phyloP scores from a whole-genome alignment of 2,329 filamentous ascomycete species.

The Pyricularia sp. region DNA sequence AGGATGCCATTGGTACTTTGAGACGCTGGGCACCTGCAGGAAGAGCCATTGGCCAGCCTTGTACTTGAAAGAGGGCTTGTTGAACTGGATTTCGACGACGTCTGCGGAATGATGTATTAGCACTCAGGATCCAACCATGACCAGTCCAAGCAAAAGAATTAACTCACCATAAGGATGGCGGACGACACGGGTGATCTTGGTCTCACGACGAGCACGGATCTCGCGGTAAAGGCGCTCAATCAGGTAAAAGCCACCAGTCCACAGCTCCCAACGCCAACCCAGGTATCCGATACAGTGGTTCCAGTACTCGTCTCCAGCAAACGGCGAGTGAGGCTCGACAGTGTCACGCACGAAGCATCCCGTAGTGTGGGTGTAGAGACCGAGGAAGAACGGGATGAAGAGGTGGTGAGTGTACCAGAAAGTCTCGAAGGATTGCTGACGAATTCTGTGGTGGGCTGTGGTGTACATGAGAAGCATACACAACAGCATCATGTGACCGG shows the following conservation, averaged over 20 bases:
- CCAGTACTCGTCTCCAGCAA: constrained; percentile 79
- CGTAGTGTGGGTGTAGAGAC: constrained; percentile 89
- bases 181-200: constrained; percentile 87
- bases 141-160: not conserved
- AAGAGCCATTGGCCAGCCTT: constrained; percentile 98
- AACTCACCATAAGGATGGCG: constrained; percentile 82
- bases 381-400: constrained; percentile 93
- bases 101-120: constrained; percentile 37
- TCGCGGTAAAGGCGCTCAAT: constrained; percentile 86
- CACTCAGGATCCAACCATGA: too few relatives aligned
- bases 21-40: constrained; percentile 84
- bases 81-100: constrained; percentile 94
- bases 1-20: constrained; percentile 90
- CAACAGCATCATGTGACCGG: constrained; percentile 95
- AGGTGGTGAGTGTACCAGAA: constrained; percentile 99
- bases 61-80: constrained; percentile 94
- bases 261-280: constrained; percentile 94
- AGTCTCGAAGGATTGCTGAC: constrained; percentile 94
- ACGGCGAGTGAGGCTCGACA: constrained; percentile 63
- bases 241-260: constrained; percentile 77
- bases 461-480: constrained; percentile 99
- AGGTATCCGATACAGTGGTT: constrained; percentile 88
- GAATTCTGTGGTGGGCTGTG: constrained; percentile 83
- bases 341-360: constrained; percentile 94
- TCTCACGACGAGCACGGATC: constrained; percentile 71